Evolutionary conservation across 768 basidiomycete species (phyloP).

Genomic region (Rhizopogon rudus): DNA sequence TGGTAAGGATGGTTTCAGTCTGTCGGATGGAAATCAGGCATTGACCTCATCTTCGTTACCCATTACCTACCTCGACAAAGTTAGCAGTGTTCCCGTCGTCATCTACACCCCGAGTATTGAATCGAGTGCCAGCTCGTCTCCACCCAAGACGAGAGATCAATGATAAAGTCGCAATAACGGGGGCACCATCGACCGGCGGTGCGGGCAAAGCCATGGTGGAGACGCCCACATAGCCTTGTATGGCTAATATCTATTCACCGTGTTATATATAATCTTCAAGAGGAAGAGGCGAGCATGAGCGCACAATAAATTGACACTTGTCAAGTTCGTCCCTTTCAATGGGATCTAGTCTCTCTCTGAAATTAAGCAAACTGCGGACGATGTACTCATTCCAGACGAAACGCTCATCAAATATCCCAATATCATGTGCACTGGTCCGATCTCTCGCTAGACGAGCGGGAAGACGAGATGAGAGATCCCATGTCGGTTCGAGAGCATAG

Average conservation of each 20-base stretch:
- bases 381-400: slow-evolving; percentile 97
- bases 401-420: slow-evolving; percentile 68
- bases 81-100: slow-evolving; percentile 95
- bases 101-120: slow-evolving; percentile 95
- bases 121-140: slow-evolving; percentile 95
- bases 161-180: slow-evolving; percentile 67
- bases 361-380: slow-evolving; percentile 81
- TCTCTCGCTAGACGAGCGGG: slow-evolving; percentile 60
- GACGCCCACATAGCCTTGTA: slow-evolving; percentile 92
- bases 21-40: slow-evolving; percentile 24
- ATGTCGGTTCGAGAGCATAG: slow-evolving; percentile 74
- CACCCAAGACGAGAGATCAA: slow-evolving; percentile 87
- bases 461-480: slow-evolving; percentile 88
- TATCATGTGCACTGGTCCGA: slow-evolving; percentile 38
- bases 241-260: slow-evolving; percentile 65
- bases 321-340: slow-evolving; percentile 74
- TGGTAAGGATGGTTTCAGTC: slow-evolving; percentile 90
- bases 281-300: slow-evolving; percentile 23
- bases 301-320: slow-evolving; percentile 77
- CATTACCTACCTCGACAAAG: slow-evolving; percentile 78
- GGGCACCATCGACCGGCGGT: slow-evolving; percentile 69
- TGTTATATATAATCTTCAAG: slow-evolving; percentile 4
- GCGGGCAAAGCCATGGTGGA: slow-evolving; percentile 73
- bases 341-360: slow-evolving; percentile 71
- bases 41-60: slow-evolving; percentile 3